Conservation (phyloP, 2,329 filamentous ascomycete genomes). For the Paramyrothecium sp. region DNA sequence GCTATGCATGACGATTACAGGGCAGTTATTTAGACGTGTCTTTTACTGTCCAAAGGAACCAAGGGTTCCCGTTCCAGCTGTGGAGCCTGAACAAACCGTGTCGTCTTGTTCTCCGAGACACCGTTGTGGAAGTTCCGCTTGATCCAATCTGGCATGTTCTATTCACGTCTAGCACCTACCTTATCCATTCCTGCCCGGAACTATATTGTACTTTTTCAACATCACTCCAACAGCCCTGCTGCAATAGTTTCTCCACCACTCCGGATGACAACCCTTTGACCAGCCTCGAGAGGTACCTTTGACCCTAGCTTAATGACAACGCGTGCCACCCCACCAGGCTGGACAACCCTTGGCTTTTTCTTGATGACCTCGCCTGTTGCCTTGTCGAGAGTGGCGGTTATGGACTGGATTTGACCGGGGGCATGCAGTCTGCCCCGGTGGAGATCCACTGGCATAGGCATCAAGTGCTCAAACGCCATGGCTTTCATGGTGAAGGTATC, state of each 20-base stretch:
- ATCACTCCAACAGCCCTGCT: constrained; percentile 77
- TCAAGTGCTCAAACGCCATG: constrained; percentile 83
- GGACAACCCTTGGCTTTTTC: constrained; percentile 82
- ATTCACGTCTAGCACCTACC: neutral
- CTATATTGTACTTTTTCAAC: constrained; percentile 3
- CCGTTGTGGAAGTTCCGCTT: neutral
- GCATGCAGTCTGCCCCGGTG: constrained; percentile 82
- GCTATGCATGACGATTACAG: no score
- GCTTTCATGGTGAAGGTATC: constrained; percentile 79
- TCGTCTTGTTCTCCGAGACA: neutral
- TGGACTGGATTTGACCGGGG: constrained; percentile 68
- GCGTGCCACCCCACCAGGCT: constrained; percentile 74
- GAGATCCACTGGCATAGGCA: constrained; percentile 86
- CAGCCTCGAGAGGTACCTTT: constrained; percentile 76
- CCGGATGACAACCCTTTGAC: constrained; percentile 77
- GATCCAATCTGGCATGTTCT: neutral
- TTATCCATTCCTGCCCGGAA: neutral
- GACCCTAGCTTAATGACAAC: constrained; percentile 72
- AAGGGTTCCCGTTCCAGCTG: no score
- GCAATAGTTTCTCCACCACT: constrained; percentile 82
- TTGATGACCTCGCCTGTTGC: constrained; percentile 71
- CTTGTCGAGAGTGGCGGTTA: constrained; percentile 78
- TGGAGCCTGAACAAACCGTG: no score
- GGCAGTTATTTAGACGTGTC: no score
- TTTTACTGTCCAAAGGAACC: no score